Evolutionary conservation across 2,329 filamentous ascomycete genomes (phyloP), one percentile per base, ranked within the genome.

Genomic region (Hortaea sp.): DNA sequence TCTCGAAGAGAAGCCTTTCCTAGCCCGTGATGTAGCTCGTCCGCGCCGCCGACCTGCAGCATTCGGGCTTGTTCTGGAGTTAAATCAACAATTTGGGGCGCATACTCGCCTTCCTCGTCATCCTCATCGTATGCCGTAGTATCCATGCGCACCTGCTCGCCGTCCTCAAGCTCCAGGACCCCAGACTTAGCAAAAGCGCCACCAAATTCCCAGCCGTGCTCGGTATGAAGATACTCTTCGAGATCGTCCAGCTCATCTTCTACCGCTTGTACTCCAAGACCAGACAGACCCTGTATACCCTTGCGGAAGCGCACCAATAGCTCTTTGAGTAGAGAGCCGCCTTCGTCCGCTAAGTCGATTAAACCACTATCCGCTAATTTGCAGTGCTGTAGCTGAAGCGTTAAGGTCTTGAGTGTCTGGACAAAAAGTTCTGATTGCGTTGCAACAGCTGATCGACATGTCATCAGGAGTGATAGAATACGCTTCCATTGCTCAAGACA

Each of bases 401-500:
- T 64, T 35, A 83, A 55, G 1, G 73, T 61, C 28, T 62, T 64
- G 20, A 82, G 54, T 5, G 75, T 64, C 7, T 71, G 65, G n/a
- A 71, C 62, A 58, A 79, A 80, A 45, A 81, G 71, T 2, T 57
- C 57, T 29, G 74, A 64, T 2, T 70, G 64, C 20, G 72, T 66
- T 7, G 54, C 47, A 11, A 81, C 68, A 2, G 78, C 78, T 37
- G 58, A 59, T 12, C 66, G 69, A 54, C 75, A 81, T 0, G 78
- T 82, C 42, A 82, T 65, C 6, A 81, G 63, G 27, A 83, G 62
- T 1, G 65, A 64, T 7, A 82, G 62, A 7, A 82, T 53, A 34
- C 79, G 65, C 57, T 78, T 81, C 79, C 79, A 83, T 57, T 82
- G 79, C 58, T 82, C 77, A 3, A 82, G 64, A 55, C 79, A 82